A percentile compares a stretch with the other conserved stretches of the same genome.
These are phyloP conservation scores for Parastagonospora avenae DNA, from an alignment of 2,329 filamentous ascomycete genomes.

Conservation along the genomic window DNA sequence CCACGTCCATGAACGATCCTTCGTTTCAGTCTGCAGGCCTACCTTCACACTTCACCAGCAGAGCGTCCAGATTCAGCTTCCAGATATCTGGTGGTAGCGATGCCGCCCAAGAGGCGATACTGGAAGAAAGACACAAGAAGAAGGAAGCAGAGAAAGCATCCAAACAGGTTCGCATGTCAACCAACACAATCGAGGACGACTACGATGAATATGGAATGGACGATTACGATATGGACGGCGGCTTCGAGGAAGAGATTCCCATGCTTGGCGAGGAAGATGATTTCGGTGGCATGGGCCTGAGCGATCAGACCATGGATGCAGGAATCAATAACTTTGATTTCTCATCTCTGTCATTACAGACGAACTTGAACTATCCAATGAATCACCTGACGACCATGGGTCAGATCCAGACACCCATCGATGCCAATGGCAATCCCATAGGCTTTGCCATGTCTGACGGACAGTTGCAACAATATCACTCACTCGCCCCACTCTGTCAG, in stretches of 20 bases:
- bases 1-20: conserved; percentile 44
- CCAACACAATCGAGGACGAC: conserved; percentile 42
- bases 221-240: conserved; percentile 60
- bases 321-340: conserved; percentile 43
- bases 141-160: conserved; percentile 67
- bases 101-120: conserved; percentile 66
- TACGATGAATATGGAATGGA: conserved; percentile 48
- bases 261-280: conserved; percentile 50
- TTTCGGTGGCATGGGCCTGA: conserved; percentile 33
- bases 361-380: conserved; percentile 22
- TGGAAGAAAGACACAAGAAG: conserved; percentile 74
- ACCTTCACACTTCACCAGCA: conserved; percentile 61
- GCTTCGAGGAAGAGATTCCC: conserved; percentile 70
- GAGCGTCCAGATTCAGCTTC: conserved; percentile 80
- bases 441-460: conserved; percentile 41
- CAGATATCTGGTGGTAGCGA: conserved; percentile 76
- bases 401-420: conserved; percentile 34
- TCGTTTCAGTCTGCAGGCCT: conserved; percentile 43
- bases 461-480: conserved; percentile 21
- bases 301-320: conserved; percentile 31
- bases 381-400: conserved; percentile 24
- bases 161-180: conserved; percentile 42
- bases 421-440: conserved; percentile 38
- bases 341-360: conserved; percentile 34
- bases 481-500: no score